phyloP scores from a whole-genome alignment of 1,284 basidiomycete species.

The Cutaneotrichosporon cyanovorans region DNA sequence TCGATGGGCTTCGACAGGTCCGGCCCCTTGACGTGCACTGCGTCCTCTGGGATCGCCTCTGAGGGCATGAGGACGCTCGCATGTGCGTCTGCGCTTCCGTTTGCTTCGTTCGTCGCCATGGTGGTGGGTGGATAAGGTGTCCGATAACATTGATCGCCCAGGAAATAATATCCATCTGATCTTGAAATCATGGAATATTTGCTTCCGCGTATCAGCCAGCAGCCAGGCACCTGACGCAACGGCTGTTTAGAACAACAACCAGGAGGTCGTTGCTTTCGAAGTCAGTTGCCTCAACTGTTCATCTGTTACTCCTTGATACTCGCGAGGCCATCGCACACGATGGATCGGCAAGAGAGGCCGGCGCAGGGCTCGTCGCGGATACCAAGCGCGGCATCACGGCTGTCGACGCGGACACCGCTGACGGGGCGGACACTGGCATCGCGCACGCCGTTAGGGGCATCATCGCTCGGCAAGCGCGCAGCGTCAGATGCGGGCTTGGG shows the following conservation, averaged over 20 bases:
- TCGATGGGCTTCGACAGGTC: conserved; percentile 68
- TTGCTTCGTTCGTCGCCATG: conserved; percentile 11
- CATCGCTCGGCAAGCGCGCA: conserved; percentile 16
- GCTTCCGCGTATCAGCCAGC: conserved; percentile 7
- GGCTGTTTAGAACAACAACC: neutral
- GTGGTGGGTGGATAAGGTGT: too few relatives aligned
- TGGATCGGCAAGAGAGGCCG: neutral
- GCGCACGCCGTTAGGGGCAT: conserved; percentile 1
- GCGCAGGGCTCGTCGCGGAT: conserved; percentile 4
- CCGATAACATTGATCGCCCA: neutral
- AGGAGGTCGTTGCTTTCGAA: too few relatives aligned
- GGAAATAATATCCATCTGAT: too few relatives aligned
- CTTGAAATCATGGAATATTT: conserved; percentile 4
- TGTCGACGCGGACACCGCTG: neutral
- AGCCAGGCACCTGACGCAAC: neutral
- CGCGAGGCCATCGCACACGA: neutral
- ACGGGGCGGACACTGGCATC: neutral
- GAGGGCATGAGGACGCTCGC: conserved; percentile 71
- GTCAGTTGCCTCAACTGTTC: neutral
- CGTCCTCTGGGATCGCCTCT: conserved; percentile 63
- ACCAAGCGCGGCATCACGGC: neutral
- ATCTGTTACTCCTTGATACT: too few relatives aligned
- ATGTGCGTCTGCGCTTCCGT: conserved; percentile 25
- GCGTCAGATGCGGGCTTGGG: conserved; percentile 24
- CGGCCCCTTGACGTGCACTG: conserved; percentile 75